Conservation (phyloP, 1,139 yeast genomes). For the Arxiozyma slooffiae region DNA sequence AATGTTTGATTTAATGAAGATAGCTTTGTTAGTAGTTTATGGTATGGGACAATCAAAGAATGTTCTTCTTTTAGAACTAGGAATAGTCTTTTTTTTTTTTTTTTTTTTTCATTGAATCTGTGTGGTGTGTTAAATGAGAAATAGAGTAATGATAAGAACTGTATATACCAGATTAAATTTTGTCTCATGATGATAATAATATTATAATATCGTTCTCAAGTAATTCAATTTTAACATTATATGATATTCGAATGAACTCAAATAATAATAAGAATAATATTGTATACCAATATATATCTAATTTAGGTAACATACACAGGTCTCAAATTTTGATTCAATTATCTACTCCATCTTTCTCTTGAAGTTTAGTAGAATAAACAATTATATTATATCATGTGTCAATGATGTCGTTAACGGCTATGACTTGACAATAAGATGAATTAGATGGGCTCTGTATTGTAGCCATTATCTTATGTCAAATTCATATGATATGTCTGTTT, state of each 20-base stretch:
- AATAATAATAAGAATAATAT: slow-evolving; percentile 32
- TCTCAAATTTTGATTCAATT: no score
- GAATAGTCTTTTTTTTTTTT: no score
- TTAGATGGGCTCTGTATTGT: slow-evolving; percentile 83
- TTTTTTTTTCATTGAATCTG: slow-evolving; percentile 47
- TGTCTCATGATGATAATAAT: slow-evolving; percentile 77
- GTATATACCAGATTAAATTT: slow-evolving; percentile 70
- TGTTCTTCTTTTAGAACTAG: slow-evolving; percentile 52
- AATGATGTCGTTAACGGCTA: slow-evolving; percentile 72
- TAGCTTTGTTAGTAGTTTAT: slow-evolving; percentile 65
- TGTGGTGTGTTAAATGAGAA: slow-evolving; percentile 15
- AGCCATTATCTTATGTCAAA: slow-evolving; percentile 62
- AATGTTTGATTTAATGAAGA: slow-evolving; percentile 74
- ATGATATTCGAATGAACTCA: slow-evolving; percentile 67
- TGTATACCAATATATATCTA: slow-evolving; percentile 37
- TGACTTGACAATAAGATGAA: slow-evolving; percentile 74
- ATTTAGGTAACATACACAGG: no score
- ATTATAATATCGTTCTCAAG: slow-evolving; percentile 69
- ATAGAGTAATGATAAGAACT: slow-evolving; percentile 32
- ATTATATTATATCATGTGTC: slow-evolving; percentile 33
- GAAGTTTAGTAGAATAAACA: neutral
- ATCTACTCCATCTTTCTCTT: no score
- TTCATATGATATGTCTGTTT: slow-evolving; percentile 86
- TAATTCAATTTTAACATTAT: slow-evolving; percentile 63
- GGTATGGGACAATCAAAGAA: slow-evolving; percentile 85